Evolutionary conservation across 2,329 filamentous ascomycete genomes (phyloP).

Genomic region (Talaromyces piceae): DNA sequence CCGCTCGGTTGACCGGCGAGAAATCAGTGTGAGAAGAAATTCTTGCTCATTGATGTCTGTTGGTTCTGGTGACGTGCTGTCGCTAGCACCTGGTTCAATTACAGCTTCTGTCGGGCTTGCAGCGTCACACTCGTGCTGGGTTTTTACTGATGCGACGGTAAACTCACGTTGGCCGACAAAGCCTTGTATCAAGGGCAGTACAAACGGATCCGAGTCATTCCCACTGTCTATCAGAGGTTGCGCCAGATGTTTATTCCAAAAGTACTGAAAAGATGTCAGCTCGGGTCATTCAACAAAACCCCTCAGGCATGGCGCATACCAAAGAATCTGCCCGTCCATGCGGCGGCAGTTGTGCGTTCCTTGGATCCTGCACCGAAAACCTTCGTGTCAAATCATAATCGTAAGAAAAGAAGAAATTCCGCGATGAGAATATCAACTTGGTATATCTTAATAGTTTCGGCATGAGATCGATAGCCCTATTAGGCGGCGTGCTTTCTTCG

Average conservation of each 20-base stretch:
- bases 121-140: slow-evolving; percentile 2
- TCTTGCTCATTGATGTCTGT: slow-evolving; percentile 30
- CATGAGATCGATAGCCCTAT: slow-evolving; percentile 52
- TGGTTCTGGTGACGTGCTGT: slow-evolving; percentile 28
- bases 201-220: slow-evolving; percentile 57
- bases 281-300: background rate
- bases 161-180: slow-evolving; percentile 86
- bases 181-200: slow-evolving; percentile 82
- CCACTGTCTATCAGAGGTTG: slow-evolving; percentile 62
- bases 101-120: slow-evolving; percentile 14
- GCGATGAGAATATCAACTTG: slow-evolving; percentile 74
- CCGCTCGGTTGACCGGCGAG: slow-evolving; percentile 76
- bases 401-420: slow-evolving; percentile 92
- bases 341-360: slow-evolving; percentile 51
- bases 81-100: slow-evolving; percentile 16
- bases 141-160: slow-evolving; percentile 50
- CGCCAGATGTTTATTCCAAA: slow-evolving; percentile 80
- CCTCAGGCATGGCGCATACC: slow-evolving; percentile 33
- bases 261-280: slow-evolving; percentile 50
- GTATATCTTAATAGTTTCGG: slow-evolving; percentile 80
- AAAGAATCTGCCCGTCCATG: slow-evolving; percentile 64
- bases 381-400: slow-evolving; percentile 83
- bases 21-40: slow-evolving; percentile 82
- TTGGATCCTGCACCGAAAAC: slow-evolving; percentile 35
- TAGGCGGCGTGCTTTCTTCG: slow-evolving; percentile 13